These are phyloP conservation scores for Exophiala oligosperma DNA, from an alignment of 2,329 filamentous ascomycete genomes.

Conservation along the genomic window DNA sequence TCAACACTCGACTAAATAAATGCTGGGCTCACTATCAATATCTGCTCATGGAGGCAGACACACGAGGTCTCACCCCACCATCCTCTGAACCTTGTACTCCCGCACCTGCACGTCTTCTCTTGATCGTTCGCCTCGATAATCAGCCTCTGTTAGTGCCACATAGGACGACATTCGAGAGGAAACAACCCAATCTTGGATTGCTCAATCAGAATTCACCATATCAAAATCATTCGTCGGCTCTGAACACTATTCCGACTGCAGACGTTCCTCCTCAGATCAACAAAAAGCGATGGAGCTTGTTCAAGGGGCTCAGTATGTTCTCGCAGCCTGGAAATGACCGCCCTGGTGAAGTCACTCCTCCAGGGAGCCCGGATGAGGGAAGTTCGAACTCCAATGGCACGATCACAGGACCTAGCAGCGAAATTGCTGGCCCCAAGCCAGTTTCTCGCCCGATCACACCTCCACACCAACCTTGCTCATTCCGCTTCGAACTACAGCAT, in stretches of 20 bases:
- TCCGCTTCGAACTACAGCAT: slow-evolving; percentile 70
- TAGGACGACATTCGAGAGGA: slow-evolving; percentile 65
- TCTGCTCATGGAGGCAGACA: slow-evolving; percentile 67
- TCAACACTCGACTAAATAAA: slow-evolving; percentile 67
- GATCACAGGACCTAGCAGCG: slow-evolving; percentile 20
- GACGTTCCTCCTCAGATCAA: slow-evolving; percentile 27
- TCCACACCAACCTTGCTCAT: slow-evolving; percentile 57
- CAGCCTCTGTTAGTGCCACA: slow-evolving; percentile 53
- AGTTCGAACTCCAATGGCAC: slow-evolving; percentile 1
- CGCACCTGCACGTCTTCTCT: slow-evolving; percentile 78
- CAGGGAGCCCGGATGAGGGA: slow-evolving; percentile 37
- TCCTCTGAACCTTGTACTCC: slow-evolving; percentile 82
- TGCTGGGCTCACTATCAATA: slow-evolving; percentile 80
- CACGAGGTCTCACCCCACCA: slow-evolving; percentile 56
- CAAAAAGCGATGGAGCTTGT: slow-evolving; percentile 52
- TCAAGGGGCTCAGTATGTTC: slow-evolving; percentile 49
- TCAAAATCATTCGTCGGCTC: slow-evolving; percentile 37
- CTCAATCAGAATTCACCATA: slow-evolving; percentile 35
- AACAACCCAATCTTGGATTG: slow-evolving; percentile 42
- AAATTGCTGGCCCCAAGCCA: slow-evolving; percentile 31
- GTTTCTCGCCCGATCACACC: slow-evolving; percentile 38
- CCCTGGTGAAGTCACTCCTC: slow-evolving; percentile 43
- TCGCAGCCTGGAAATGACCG: slow-evolving; percentile 44
- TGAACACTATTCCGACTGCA: slow-evolving; percentile 33
- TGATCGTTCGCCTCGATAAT: slow-evolving; percentile 83